A percentile compares a stretch with the other conserved stretches of the same genome.
phyloP scores from a whole-genome alignment of 208 protist genomes.

The Leishmania gerbilli region DNA sequence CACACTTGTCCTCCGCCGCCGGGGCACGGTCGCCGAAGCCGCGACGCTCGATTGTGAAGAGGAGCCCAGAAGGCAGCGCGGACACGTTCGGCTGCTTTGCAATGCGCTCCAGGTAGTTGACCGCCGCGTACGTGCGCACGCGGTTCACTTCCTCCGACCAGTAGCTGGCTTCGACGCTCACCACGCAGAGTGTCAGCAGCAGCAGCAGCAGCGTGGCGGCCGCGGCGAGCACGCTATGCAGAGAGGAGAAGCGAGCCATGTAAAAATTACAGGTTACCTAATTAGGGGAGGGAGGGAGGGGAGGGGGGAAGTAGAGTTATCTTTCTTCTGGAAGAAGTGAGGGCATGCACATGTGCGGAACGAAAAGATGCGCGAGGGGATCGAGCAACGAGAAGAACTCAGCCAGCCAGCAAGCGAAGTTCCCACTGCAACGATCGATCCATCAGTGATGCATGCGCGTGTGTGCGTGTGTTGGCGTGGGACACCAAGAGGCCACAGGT shows the following conservation, averaged over 20 bases:
- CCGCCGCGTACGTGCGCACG: slow-evolving; percentile 42
- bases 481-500: neutral
- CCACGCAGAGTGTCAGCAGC: slow-evolving; percentile 9
- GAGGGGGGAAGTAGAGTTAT: neutral
- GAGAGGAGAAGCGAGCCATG: slow-evolving; percentile 13
- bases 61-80: slow-evolving; percentile 74
- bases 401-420: neutral
- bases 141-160: slow-evolving; percentile 50
- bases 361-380: neutral
- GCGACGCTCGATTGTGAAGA: slow-evolving; percentile 51
- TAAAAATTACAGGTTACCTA: neutral
- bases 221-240: neutral
- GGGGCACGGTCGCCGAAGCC: slow-evolving; percentile 60
- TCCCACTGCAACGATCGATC: neutral
- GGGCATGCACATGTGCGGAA: neutral
- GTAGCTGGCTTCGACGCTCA: slow-evolving; percentile 32
- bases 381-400: neutral
- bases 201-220: slow-evolving; percentile 20
- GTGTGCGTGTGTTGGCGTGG: neutral
- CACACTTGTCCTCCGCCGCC: slow-evolving; percentile 51
- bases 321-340: neutral
- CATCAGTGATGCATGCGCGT: neutral
- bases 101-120: slow-evolving; percentile 54
- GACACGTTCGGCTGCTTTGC: slow-evolving; percentile 40
- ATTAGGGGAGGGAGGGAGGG: neutral